A percentile compares a stretch with the other conserved stretches of the same genome.
Evolutionary conservation across 2,329 filamentous ascomycete species (phyloP).

Genomic region (Scedosporium minutisporum): DNA sequence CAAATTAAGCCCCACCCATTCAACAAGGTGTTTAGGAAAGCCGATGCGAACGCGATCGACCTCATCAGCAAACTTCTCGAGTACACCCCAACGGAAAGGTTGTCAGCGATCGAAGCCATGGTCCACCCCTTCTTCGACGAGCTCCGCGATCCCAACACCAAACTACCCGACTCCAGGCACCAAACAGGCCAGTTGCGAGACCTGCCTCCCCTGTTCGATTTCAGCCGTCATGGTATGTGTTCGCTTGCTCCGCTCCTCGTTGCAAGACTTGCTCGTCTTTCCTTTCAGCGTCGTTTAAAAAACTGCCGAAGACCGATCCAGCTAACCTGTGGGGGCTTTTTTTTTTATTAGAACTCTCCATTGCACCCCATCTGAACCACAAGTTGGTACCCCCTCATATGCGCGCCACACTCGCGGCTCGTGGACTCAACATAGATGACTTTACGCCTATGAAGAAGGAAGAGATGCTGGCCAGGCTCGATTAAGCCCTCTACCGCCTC

Average conservation of each 20-base stretch:
- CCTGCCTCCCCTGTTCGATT: constrained; percentile 83
- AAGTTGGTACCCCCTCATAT: constrained; percentile 81
- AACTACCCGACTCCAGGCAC: constrained; percentile 88
- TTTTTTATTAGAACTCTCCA: constrained; percentile 72
- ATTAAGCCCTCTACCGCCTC: constrained; percentile 49
- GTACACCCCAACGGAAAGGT: constrained; percentile 92
- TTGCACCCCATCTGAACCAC: constrained; percentile 76
- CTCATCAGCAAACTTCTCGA: constrained; percentile 88
- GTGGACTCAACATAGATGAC: constrained; percentile 86
- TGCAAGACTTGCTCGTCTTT: not conserved
- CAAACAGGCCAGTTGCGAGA: constrained; percentile 71
- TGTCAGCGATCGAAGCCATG: constrained; percentile 93
- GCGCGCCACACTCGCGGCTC: constrained; percentile 60
- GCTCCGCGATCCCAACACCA: constrained; percentile 80
- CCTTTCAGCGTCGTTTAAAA: constrained; percentile 1
- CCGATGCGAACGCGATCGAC: constrained; percentile 84
- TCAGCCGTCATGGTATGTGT: constrained; percentile 77
- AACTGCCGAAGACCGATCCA: not conserved
- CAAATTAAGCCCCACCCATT: constrained; percentile 99
- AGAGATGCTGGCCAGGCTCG: constrained; percentile 95
- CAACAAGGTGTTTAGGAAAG: constrained; percentile 98
- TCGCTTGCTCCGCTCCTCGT: not conserved
- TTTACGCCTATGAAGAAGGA: constrained; percentile 85
- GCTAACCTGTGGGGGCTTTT: constrained; percentile 8
- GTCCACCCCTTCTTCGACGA: constrained; percentile 98